Conservation (phyloP, 2,329 filamentous ascomycete genomes). For the Pseudogymnoascus sp. region DNA sequence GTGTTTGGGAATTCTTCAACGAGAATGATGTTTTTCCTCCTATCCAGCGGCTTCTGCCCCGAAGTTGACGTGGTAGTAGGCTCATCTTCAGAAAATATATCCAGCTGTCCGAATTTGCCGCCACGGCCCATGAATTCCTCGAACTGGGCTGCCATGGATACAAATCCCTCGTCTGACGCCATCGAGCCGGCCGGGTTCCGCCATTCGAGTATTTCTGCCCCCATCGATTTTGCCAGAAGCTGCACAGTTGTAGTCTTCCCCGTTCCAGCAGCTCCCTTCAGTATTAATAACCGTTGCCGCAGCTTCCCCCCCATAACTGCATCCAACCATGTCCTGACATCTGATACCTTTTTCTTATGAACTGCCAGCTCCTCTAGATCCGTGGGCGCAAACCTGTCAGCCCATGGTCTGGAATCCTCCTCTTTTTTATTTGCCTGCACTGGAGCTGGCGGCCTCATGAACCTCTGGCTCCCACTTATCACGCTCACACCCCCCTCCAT, state of each 20-base stretch:
- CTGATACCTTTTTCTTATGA: slow-evolving; percentile 85
- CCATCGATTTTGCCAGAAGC: slow-evolving; percentile 69
- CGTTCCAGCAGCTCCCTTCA: slow-evolving; percentile 85
- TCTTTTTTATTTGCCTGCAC: slow-evolving; percentile 25
- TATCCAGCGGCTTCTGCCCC: slow-evolving; percentile 23
- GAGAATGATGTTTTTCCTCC: slow-evolving; percentile 52
- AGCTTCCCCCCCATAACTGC: slow-evolving; percentile 58
- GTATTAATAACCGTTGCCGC: slow-evolving; percentile 65
- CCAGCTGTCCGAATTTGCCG: slow-evolving; percentile 68
- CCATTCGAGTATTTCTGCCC: slow-evolving; percentile 78
- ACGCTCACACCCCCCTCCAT: slow-evolving; percentile 18
- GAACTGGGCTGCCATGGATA: slow-evolving; percentile 71
- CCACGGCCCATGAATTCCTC: slow-evolving; percentile 83
- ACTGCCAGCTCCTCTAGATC: slow-evolving; percentile 80
- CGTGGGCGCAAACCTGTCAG: slow-evolving; percentile 69
- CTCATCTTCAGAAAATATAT: slow-evolving; percentile 30
- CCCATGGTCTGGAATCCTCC: slow-evolving; percentile 69
- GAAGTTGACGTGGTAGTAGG: slow-evolving; percentile 22
- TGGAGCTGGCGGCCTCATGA: slow-evolving; percentile 36
- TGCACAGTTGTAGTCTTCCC: slow-evolving; percentile 86
- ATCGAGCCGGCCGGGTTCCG: slow-evolving; percentile 64
- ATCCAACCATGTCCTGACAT: slow-evolving; percentile 77
- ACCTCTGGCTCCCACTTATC: slow-evolving; percentile 40
- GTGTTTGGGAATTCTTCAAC: slow-evolving; percentile 79
- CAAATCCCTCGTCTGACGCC: slow-evolving; percentile 45